Conservation (phyloP, 2,329 filamentous ascomycete genomes). For the Ceratocystis cubensis region DNA sequence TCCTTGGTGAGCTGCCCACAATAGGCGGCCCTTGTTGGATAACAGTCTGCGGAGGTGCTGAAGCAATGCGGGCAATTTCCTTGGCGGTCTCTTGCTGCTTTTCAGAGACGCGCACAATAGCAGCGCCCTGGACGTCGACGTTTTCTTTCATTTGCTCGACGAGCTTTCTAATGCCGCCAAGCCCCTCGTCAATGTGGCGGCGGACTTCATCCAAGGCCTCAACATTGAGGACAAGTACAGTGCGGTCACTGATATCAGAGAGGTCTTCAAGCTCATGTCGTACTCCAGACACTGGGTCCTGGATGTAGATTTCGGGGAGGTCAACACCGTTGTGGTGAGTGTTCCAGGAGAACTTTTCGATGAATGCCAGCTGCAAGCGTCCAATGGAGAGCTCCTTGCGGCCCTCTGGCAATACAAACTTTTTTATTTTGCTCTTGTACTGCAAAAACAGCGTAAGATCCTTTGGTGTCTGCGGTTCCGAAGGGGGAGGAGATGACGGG, state of each 20-base stretch:
- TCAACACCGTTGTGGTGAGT: conserved; percentile 88
- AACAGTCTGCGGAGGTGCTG: conserved; percentile 33
- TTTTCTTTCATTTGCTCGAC: conserved; percentile 79
- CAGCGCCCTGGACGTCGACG: conserved; percentile 68
- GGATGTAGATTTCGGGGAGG: conserved; percentile 92
- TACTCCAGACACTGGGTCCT: conserved; percentile 90
- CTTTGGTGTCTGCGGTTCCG: conserved; percentile 55
- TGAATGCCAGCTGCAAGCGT: conserved; percentile 84
- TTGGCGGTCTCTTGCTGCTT: conserved; percentile 80
- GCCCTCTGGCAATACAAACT: conserved; percentile 78
- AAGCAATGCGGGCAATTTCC: conserved; percentile 57
- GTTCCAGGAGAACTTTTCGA: conserved; percentile 98
- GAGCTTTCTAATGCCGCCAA: conserved; percentile 65
- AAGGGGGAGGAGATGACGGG: conserved; percentile 41
- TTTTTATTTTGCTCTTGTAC: conserved; percentile 95
- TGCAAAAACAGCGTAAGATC: conserved; percentile 89
- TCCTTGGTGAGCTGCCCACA: conserved; percentile 31
- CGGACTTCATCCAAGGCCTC: conserved; percentile 94
- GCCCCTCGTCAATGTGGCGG: conserved; percentile 83
- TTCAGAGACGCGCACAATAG: conserved; percentile 77
- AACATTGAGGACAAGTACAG: conserved; percentile 87
- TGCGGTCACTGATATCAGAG: conserved; percentile 82
- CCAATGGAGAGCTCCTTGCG: conserved; percentile 75
- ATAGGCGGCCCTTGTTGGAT: conserved; percentile 20
- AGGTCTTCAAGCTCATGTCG: conserved; percentile 92